Evolutionary conservation across 345 rosid species (phyloP).

Genomic region (Murraya paniculata): DNA sequence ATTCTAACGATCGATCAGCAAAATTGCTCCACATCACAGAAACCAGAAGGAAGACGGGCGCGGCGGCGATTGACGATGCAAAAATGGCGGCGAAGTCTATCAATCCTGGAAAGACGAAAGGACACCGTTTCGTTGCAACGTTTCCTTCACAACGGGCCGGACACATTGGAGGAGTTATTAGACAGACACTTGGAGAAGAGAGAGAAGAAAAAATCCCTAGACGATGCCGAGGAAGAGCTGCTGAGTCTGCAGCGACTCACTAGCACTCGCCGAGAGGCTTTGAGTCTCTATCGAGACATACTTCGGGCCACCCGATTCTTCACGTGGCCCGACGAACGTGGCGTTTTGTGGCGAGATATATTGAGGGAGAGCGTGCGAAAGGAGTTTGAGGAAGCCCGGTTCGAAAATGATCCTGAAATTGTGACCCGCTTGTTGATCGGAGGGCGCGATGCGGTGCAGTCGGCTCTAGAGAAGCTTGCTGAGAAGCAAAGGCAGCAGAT

Average conservation of each 20-base stretch:
- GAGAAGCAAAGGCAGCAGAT: conserved; percentile 74
- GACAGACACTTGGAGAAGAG: conserved; percentile 72
- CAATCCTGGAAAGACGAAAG: neutral
- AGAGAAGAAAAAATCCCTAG: conserved; percentile 36
- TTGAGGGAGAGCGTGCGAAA: conserved; percentile 79
- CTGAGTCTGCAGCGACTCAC: conserved; percentile 55
- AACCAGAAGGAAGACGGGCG: conserved; percentile 23
- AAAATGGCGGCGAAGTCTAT: conserved; percentile 44
- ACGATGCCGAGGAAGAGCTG: conserved; percentile 64
- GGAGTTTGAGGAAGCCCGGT: conserved; percentile 82
- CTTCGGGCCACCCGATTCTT: conserved; percentile 82
- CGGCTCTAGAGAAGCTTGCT: conserved; percentile 65
- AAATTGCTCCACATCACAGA: neutral
- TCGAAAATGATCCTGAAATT: conserved; percentile 79
- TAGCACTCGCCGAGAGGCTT: conserved; percentile 68
- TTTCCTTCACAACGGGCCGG: conserved; percentile 68
- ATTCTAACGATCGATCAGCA: too few species aligned
- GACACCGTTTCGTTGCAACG: conserved; percentile 15
- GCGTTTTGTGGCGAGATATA: conserved; percentile 69
- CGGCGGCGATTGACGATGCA: conserved; percentile 39
- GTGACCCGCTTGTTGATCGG: conserved; percentile 73
- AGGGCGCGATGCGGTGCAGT: conserved; percentile 73
- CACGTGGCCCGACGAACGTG: conserved; percentile 71
- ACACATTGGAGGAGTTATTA: conserved; percentile 74
- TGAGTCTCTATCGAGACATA: conserved; percentile 80